Base-by-base conservation (phyloP, 208 protist genomes). In the Leishmania tropica region DNA sequence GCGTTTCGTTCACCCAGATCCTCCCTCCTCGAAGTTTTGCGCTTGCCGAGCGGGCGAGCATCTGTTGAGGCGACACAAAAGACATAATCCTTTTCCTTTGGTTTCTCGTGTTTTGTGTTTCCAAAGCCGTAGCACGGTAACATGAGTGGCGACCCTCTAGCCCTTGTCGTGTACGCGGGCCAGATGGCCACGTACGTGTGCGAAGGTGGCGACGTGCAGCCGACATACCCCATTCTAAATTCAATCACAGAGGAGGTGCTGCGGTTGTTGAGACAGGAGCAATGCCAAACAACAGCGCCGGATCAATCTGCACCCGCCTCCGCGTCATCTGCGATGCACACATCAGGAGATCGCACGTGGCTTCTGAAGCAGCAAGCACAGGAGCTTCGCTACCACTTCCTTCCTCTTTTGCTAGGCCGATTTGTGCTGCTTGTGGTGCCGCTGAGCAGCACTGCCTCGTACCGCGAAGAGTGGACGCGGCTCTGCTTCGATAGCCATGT, bases 371-470 rank as follows among this genome's bases (percentile, higher is more conserved):
- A 80, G 8, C 47, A 47, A 37, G 47, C 42, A 5, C 37, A 60
- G 13, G 28, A 21, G 1, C 35, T 85, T 0, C 62, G 72, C 28
- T 17, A 1, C 0, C 77, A 75, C 51, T 72, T 95, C n/a, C 84
- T 85, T 11, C 82, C 84, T 1, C 64, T 90, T 3, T 2, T 92
- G 79, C 64, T 42, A 3, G 67, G 84, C 35, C 83, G 81, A 42
- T 81, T 88, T 48, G 81, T 91, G 24, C 64, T 96, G 3, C 37
- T 92, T 13, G 84, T 94, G 31, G 47, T 90, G 17, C 87, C 93
- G 6, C 40, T 92, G 1, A 64, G 75, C 67, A 68, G 76, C 53
- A 75, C 76, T 11, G 40, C 76, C 4, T 79, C 87, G 10, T 93
- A 87, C 74, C 77, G 71, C 19, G 84, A 90, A 64, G 76, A 77